A percentile compares a stretch with the other conserved stretches of the same genome.
Evolutionary conservation across 345 rosid genomes (phyloP).

Genomic region (Luvunga scandens): DNA sequence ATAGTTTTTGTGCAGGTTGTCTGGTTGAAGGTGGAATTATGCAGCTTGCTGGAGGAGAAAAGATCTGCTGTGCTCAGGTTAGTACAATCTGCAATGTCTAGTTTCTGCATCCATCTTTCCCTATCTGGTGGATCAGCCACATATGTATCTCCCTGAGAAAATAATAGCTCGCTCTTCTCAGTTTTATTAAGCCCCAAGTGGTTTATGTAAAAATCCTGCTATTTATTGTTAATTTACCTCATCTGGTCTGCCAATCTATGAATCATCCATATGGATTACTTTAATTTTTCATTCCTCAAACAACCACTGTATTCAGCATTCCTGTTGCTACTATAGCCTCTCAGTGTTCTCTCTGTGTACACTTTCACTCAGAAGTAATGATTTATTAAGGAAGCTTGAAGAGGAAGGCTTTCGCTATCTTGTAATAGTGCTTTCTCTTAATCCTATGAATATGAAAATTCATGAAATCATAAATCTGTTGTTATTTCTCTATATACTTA

Average conservation of each 20-base stretch:
- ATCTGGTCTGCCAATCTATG: not conserved
- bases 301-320: not conserved
- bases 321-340: not conserved
- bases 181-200: not conserved
- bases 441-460: not conserved
- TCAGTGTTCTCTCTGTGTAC: not conserved
- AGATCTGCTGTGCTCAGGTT: conserved; percentile 82
- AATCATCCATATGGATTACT: not conserved
- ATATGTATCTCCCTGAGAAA: not conserved
- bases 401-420: not conserved
- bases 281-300: not conserved
- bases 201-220: not conserved
- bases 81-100: conserved; percentile 20
- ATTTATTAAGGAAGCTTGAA: not conserved
- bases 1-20: conserved; percentile 67
- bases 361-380: not conserved
- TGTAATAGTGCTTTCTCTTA: not conserved
- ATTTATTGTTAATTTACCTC: not conserved
- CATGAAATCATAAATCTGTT: not conserved
- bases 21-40: conserved; percentile 90
- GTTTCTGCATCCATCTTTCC: conserved; percentile 7
- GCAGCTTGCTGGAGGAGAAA: conserved; percentile 81
- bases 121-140: not conserved
- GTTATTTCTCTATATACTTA: not conserved
- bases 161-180: not conserved